Base-by-base conservation (phyloP, 768 basidiomycete genomes). In the Calocera viscosa region DNA sequence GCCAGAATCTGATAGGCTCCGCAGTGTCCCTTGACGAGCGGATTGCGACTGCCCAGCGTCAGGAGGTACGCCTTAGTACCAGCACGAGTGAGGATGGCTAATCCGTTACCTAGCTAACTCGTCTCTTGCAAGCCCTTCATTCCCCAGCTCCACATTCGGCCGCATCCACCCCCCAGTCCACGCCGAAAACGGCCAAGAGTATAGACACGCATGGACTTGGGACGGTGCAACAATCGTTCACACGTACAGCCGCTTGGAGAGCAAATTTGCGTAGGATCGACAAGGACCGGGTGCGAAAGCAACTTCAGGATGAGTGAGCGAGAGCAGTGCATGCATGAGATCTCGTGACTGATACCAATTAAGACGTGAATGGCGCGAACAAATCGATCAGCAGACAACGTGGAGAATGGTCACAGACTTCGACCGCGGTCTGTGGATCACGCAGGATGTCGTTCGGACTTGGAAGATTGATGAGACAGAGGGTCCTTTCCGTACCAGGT, bases 401-500 rank as follows among this genome's bases (percentile, higher is more conserved):
- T 88, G 88, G 82, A 79, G 83, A 0, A 75, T 83, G 41, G 72
- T 84, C 10, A 76, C 89, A 26, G 84, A 84, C 1, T 85, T 85
- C 0, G 94, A 95, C 73, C 82, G 90, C 24, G 92, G 92, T 0
- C 73, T 95, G 14, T 95, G 94, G 93, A 84, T 86, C 1, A 80
- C 82, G 49, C 75, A 80, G 17, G 79, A 78, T 41, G 77, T 72
- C 1, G 77, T 78, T 26, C 77, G 77, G 7, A 71, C 82, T 12
- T 95, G 94, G 94, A 79, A 87, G 34, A 76, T 95, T 49, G 94
- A 95, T 69, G 93, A 94, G 72, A 94, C 92, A 1, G 94, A 96
- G 72, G 94, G 93, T 0, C 93, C 92, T 1, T 82, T 90, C 71
- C 84, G 93, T 60, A 88, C 90, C 65, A 80, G 93, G 92, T 91